Conservation (phyloP, 1,284 basidiomycete genomes). For the Inonotus hispidus region DNA sequence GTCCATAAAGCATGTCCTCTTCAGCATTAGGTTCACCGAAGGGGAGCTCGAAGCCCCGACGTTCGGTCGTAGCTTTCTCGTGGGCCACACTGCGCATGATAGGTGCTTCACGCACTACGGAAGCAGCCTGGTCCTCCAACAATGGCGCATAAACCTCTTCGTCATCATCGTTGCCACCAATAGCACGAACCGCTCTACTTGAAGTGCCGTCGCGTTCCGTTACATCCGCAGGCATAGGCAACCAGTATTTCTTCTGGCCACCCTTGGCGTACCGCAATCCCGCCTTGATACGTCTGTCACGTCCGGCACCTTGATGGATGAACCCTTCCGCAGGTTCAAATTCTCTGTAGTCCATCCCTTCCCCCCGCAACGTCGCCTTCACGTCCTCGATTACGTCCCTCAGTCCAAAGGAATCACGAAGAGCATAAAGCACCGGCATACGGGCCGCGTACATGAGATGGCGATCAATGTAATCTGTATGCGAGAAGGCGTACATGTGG, state of each 20-base stretch:
- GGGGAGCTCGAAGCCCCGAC: slow-evolving; percentile 59
- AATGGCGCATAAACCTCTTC: slow-evolving; percentile 76
- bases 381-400: slow-evolving; percentile 88
- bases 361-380: slow-evolving; percentile 78
- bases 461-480: slow-evolving; percentile 77
- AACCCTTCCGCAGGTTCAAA: slow-evolving; percentile 94
- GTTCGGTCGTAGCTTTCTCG: slow-evolving; percentile 33
- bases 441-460: slow-evolving; percentile 71
- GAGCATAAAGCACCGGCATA: slow-evolving; percentile 82
- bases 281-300: slow-evolving; percentile 80
- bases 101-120: slow-evolving; percentile 60
- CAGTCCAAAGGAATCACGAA: slow-evolving; percentile 82
- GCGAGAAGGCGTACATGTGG: slow-evolving; percentile 85
- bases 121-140: slow-evolving; percentile 57
- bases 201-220: slow-evolving; percentile 32
- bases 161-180: slow-evolving; percentile 44
- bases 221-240: slow-evolving; percentile 60
- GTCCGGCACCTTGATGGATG: slow-evolving; percentile 81
- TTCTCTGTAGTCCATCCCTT: slow-evolving; percentile 91
- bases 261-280: slow-evolving; percentile 89
- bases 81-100: slow-evolving; percentile 42
- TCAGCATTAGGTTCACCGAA: slow-evolving; percentile 58
- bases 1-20: slow-evolving; percentile 67
- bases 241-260: slow-evolving; percentile 87
- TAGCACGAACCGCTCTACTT: slow-evolving; percentile 25